phyloP scores from a whole-genome alignment of 1,284 basidiomycete species.

The Pascua guehoae region DNA sequence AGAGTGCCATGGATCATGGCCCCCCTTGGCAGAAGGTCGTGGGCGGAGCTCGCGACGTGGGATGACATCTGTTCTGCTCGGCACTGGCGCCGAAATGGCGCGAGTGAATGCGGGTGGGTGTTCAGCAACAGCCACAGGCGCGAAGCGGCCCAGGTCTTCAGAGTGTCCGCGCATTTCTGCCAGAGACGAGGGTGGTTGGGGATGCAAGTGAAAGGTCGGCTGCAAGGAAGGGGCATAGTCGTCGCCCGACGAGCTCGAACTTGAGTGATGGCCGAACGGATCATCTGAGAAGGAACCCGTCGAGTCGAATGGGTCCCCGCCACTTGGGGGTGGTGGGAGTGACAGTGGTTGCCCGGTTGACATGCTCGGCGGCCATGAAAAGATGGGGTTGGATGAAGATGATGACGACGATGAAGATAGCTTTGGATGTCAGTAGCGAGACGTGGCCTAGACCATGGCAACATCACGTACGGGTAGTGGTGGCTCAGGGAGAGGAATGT shows the following conservation, averaged over 20 bases:
- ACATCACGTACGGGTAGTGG: background rate
- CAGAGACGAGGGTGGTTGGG: background rate
- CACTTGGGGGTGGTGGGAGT: no score
- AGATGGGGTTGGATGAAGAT: conserved; percentile 29
- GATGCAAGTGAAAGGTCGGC: background rate
- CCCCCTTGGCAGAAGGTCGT: background rate
- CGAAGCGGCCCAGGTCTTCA: no score
- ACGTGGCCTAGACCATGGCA: background rate
- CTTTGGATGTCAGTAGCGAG: conserved; percentile 7
- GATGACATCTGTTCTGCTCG: conserved; percentile 6
- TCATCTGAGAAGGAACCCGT: conserved; percentile 35
- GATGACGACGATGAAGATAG: conserved; percentile 36
- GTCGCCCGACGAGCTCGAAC: conserved; percentile 16
- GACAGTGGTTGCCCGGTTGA: no score
- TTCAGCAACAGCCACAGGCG: conserved; percentile 6
- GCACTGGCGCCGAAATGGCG: conserved; percentile 37
- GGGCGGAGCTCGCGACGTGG: conserved; percentile 22
- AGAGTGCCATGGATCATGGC: conserved; percentile 17
- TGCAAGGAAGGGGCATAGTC: conserved; percentile 5
- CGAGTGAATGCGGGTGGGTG: conserved; percentile 21
- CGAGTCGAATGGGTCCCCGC: conserved; percentile 34
- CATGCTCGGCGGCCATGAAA: conserved; percentile 23
- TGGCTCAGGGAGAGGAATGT: background rate
- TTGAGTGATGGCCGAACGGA: conserved; percentile 27
- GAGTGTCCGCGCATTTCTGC: no score